Evolutionary conservation across 164 flowering plant species (phyloP).

Genomic region (Tetrastigma voinierianum): DNA sequence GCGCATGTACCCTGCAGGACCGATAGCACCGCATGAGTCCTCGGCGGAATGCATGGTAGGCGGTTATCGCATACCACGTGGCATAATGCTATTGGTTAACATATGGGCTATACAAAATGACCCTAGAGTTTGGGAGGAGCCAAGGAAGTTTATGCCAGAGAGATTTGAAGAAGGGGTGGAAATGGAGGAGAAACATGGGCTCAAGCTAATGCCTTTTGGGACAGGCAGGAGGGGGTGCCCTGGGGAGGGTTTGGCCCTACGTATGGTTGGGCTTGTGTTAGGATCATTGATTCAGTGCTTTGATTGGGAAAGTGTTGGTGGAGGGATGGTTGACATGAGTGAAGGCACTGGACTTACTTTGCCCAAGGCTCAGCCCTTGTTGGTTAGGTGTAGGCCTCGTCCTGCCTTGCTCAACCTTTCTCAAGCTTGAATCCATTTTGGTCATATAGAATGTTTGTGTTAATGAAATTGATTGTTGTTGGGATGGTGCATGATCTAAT

Average conservation of each 20-base stretch:
- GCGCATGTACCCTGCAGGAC: constrained; percentile 25
- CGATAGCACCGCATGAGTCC: constrained; percentile 24
- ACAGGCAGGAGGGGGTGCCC: constrained; percentile 38
- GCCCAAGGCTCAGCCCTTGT: constrained; percentile 30
- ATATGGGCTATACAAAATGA: constrained; percentile 25
- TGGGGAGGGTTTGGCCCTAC: constrained; percentile 31
- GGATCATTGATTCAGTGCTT: constrained; percentile 39
- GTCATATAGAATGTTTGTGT: too few relatives aligned
- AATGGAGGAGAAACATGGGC: constrained; percentile 11
- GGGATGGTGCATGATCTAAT: too few relatives aligned
- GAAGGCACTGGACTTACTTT: constrained; percentile 26
- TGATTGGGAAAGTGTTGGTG: constrained; percentile 34
- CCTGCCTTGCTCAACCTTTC: constrained; percentile 7
- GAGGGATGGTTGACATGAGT: constrained; percentile 31
- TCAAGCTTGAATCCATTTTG: background rate
- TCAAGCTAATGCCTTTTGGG: constrained; percentile 31
- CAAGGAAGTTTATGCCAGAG: constrained; percentile 26
- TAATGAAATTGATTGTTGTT: too few relatives aligned
- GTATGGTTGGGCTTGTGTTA: constrained; percentile 23
- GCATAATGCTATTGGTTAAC: constrained; percentile 29
- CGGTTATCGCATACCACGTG: constrained; percentile 24
- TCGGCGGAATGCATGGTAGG: constrained; percentile 25
- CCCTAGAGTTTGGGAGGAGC: constrained; percentile 20
- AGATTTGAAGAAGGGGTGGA: constrained; percentile 16
- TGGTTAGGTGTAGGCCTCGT: constrained; percentile 28